phyloP scores from a whole-genome alignment of 2,329 filamentous ascomycete species.

The Sarocladium strictum region DNA sequence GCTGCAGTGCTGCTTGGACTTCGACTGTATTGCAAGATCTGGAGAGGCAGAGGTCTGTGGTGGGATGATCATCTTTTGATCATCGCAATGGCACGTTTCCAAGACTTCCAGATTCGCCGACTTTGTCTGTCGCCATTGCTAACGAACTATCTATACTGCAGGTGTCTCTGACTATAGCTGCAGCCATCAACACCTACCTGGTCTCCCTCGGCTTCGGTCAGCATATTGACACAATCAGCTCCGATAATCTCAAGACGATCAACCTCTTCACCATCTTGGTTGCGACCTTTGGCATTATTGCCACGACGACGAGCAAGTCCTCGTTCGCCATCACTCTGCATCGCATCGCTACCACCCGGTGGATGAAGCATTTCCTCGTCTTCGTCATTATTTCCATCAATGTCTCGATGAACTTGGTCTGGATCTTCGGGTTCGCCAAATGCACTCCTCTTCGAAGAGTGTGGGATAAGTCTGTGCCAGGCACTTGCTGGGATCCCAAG shows the following conservation, averaged over 20 bases:
- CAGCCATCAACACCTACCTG: conserved; percentile 25
- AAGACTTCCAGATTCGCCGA: no score
- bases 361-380: conserved; percentile 23
- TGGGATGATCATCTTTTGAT: conserved; percentile 31
- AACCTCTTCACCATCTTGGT: conserved; percentile 22
- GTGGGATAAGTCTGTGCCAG: conserved; percentile 18
- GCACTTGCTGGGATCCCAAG: conserved; percentile 24
- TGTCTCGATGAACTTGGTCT: conserved; percentile 26
- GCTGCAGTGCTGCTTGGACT: conserved; percentile 22
- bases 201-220: conserved; percentile 23
- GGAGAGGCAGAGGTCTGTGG: conserved; percentile 28
- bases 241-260: conserved; percentile 19
- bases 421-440: conserved; percentile 27
- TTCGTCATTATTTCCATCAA: conserved; percentile 28
- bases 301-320: conserved; percentile 30
- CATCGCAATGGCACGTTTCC: conserved; percentile 27
- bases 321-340: conserved; percentile 32
- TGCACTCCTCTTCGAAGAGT: conserved; percentile 23
- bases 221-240: conserved; percentile 17
- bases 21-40: conserved; percentile 30
- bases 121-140: no score
- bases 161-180: conserved; percentile 21
- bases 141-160: conserved; percentile 12
- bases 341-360: conserved; percentile 21
- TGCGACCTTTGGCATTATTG: conserved; percentile 25